These are phyloP conservation scores for Solanum hybrid DNA, from an alignment of 305 asterid species.

Conservation along the genomic window DNA sequence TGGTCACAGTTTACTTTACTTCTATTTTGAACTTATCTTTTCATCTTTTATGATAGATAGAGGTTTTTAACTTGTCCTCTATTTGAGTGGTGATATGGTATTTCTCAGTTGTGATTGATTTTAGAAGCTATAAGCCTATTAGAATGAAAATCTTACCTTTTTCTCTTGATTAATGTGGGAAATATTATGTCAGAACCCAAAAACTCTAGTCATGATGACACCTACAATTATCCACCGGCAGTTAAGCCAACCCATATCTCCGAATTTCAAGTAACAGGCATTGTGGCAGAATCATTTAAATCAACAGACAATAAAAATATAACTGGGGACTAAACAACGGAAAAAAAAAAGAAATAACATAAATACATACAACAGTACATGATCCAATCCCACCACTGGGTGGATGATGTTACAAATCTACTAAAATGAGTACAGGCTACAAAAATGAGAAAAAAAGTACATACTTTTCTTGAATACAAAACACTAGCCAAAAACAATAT, in stretches of 20 bases:
- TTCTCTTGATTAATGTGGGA: not conserved
- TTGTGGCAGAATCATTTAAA: not conserved
- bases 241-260: not conserved
- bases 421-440: not conserved
- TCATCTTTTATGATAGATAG: not conserved
- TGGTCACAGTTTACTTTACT: not conserved
- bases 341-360: not conserved
- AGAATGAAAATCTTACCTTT: not conserved
- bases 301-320: not conserved
- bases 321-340: not conserved
- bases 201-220: not conserved
- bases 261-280: not conserved
- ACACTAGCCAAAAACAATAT: not conserved
- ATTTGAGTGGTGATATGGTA: not conserved
- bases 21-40: not conserved
- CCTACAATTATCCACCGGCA: not conserved
- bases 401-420: not conserved
- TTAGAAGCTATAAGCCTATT: not conserved
- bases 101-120: not conserved
- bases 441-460: too few species aligned
- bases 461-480: not conserved
- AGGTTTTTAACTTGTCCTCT: not conserved
- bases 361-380: too few species aligned
- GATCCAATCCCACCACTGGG: not conserved
- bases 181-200: not conserved